Base-by-base conservation (phyloP, 2,329 filamentous ascomycete species). In the Trichoderma cornu-damae region DNA sequence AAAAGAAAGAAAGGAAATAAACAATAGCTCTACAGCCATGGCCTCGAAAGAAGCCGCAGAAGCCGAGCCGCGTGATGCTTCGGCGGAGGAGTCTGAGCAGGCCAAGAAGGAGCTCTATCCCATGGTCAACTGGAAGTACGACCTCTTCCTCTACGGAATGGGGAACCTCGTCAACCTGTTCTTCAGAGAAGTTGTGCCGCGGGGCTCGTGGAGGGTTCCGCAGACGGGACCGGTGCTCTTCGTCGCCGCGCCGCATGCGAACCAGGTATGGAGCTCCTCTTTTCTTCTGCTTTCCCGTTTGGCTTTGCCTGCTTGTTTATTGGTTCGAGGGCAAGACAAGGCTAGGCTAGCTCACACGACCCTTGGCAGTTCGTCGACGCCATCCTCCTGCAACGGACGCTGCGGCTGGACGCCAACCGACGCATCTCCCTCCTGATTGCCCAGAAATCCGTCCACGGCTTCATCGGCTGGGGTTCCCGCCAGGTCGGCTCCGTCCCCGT, bases 111-210 rank as follows among this genome's bases (percentile, higher is more conserved):
- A 86, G 69, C 75, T 84, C 43, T 84, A 84, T 64, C 83, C 84
- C 52, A 88, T 89, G 85, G 85, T 83, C 66, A 80, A 83, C 64
- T 88, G 82, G 79, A 85, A 87, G 63, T 92, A 92, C 71, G 88
- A 92, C 74, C 78, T 85, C 59, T 88, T 91, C 67, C 78, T 92
- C 30, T 90, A 88, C 80, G 79, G 80, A 48, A 87, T 91, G 69
- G 88, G 87, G 40, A 83, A 97, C 62, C 79, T 97, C 52, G 86
- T 95, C 63, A 94, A 99, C 73, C 85, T 96, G 64, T 99, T 99
- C 83, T 99, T 99, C 78, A 87, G 94, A 65, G 94, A 99, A 74
- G 90, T 99, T 14, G 92, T 97, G 70, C 94, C 94, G 11, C 84
- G 94, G 63, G 91, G 91, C 64, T 90, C 92, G 61, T 99, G 94